Evolutionary conservation across 2,329 filamentous ascomycete species (phyloP).

Genomic region (Colletotrichum falcatum): DNA sequence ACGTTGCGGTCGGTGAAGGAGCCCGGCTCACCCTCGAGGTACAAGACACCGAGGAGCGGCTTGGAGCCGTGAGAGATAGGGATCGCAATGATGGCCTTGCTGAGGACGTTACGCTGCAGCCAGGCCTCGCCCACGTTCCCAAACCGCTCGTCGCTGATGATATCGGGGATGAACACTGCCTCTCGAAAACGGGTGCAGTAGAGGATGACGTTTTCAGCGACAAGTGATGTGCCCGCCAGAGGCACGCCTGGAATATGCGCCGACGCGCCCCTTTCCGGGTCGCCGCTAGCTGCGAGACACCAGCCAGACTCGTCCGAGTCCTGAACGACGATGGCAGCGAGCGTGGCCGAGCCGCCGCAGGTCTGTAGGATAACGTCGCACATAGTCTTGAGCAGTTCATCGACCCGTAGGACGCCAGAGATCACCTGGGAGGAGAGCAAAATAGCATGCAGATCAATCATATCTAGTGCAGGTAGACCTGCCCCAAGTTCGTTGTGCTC

Average conservation of each 20-base stretch:
- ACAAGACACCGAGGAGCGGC: slow-evolving; percentile 78
- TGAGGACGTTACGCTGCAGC: slow-evolving; percentile 74
- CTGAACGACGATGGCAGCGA: slow-evolving; percentile 80
- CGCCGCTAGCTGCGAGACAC: slow-evolving; percentile 80
- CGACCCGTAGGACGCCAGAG: slow-evolving; percentile 81
- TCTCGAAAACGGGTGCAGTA: slow-evolving; percentile 84
- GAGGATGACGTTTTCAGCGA: slow-evolving; percentile 81
- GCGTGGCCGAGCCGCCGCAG: slow-evolving; percentile 76
- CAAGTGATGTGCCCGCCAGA: slow-evolving; percentile 72
- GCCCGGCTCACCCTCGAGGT: slow-evolving; percentile 79
- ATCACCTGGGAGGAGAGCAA: slow-evolving; percentile 83
- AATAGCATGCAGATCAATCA: slow-evolving; percentile 85
- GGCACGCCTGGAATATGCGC: slow-evolving; percentile 75
- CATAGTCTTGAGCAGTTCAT: slow-evolving; percentile 82
- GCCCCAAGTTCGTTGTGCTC: slow-evolving; percentile 66
- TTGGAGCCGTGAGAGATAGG: slow-evolving; percentile 81
- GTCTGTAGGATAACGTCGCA: slow-evolving; percentile 84
- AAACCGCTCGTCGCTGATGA: slow-evolving; percentile 81
- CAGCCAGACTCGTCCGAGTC: slow-evolving; percentile 73
- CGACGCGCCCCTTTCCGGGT: slow-evolving; percentile 75
- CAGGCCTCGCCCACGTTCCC: slow-evolving; percentile 79
- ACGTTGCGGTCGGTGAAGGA: slow-evolving; percentile 82
- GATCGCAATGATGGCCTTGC: slow-evolving; percentile 82
- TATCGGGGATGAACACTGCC: slow-evolving; percentile 78
- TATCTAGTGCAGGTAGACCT: slow-evolving; percentile 80